A percentile compares a stretch with the other conserved stretches of the same genome.
These are phyloP conservation scores for Ophiorrhiza pumila DNA, from an alignment of 257 asterid genomes.

Conservation along the genomic window DNA sequence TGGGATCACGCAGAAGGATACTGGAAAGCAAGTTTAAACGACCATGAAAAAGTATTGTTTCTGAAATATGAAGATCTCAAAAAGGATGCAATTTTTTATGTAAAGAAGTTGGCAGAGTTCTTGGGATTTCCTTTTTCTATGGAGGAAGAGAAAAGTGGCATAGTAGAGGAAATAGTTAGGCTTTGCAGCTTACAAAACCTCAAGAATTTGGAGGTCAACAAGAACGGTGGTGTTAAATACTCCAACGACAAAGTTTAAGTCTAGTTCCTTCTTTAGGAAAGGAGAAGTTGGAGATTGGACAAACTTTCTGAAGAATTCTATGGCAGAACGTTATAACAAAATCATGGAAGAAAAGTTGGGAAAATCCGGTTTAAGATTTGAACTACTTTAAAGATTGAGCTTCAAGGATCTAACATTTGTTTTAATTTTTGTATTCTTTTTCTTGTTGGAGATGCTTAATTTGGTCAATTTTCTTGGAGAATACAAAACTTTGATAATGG, in stretches of 20 bases:
- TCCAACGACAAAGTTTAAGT: not conserved
- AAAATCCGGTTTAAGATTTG: not conserved
- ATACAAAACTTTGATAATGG: no score
- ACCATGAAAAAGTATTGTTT: not conserved
- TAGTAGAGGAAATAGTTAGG: not conserved
- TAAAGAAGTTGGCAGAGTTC: constrained; percentile 9
- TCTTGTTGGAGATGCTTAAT: no score
- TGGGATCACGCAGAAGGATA: constrained; percentile 8
- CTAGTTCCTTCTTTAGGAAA: not conserved
- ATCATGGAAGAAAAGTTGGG: not conserved
- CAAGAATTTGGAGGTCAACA: not conserved
- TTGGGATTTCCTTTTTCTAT: constrained; percentile 6
- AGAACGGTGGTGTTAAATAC: not conserved
- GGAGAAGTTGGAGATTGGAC: constrained; percentile 1
- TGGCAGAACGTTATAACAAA: not conserved
- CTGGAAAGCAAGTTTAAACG: constrained; percentile 2
- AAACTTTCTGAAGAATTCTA: not conserved
- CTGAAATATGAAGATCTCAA: constrained; percentile 10
- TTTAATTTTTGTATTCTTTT: no score
- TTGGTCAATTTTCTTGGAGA: no score
- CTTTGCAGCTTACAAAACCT: not conserved
- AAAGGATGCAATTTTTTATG: not conserved
- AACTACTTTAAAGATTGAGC: not conserved
- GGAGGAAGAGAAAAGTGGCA: not conserved
- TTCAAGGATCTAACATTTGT: no score